These are phyloP conservation scores for Neonectria faginata DNA, from an alignment of 2,329 filamentous ascomycete species.

Conservation along the genomic window DNA sequence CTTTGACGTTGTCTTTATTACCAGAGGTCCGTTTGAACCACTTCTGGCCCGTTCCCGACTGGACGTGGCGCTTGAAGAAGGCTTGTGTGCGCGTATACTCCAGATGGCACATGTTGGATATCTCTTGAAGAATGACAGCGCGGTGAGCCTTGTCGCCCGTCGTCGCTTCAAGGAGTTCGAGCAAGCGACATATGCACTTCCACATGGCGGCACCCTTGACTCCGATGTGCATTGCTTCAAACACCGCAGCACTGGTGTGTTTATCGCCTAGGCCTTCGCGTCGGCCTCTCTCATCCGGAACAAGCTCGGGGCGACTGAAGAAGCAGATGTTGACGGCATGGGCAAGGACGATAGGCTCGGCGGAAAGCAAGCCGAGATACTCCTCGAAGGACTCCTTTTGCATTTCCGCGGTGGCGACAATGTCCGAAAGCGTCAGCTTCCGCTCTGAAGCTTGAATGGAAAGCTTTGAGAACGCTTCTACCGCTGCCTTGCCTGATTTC, in stretches of 20 bases:
- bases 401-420: conserved; percentile 48
- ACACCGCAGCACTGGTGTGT: conserved; percentile 55
- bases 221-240: conserved; percentile 54
- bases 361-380: conserved; percentile 49
- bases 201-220: conserved; percentile 54
- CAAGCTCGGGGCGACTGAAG: conserved; percentile 55
- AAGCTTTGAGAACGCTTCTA: conserved; percentile 50
- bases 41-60: conserved; percentile 50
- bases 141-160: conserved; percentile 47
- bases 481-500: conserved; percentile 46
- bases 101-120: conserved; percentile 58
- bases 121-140: conserved; percentile 57
- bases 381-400: conserved; percentile 51
- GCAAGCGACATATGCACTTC: conserved; percentile 54
- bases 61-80: conserved; percentile 55
- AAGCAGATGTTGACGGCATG: conserved; percentile 52
- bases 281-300: conserved; percentile 59
- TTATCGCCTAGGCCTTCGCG: neutral
- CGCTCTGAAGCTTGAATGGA: conserved; percentile 40
- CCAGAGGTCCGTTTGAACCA: conserved; percentile 57
- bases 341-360: conserved; percentile 49
- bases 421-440: conserved; percentile 49
- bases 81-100: conserved; percentile 56
- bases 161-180: conserved; percentile 48
- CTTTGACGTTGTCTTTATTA: conserved; percentile 50